phyloP scores from a whole-genome alignment of 805 yeast species.

The Blastobotrys americana region DNA sequence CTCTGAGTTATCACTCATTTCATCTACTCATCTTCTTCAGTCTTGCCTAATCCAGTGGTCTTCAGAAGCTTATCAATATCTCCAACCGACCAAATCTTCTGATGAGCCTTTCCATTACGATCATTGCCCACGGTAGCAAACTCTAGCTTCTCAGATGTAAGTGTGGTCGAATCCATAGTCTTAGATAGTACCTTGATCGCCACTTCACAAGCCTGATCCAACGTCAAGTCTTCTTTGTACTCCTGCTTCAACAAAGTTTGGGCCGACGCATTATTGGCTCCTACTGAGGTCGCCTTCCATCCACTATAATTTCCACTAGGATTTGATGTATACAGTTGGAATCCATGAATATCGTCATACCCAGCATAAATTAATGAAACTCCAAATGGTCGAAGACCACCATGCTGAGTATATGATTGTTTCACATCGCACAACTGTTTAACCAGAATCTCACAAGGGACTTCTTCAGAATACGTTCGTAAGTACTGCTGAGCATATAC shows the following conservation, averaged over 20 bases:
- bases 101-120: slow-evolving; percentile 45
- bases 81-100: slow-evolving; percentile 70
- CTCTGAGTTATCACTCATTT: slow-evolving; percentile 1
- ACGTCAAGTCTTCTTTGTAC: slow-evolving; percentile 68
- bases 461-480: slow-evolving; percentile 81
- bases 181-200: slow-evolving; percentile 88
- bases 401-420: slow-evolving; percentile 98
- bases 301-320: slow-evolving; percentile 98
- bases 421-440: slow-evolving; percentile 85
- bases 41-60: slow-evolving; percentile 60
- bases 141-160: slow-evolving; percentile 85
- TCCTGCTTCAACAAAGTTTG: slow-evolving; percentile 94
- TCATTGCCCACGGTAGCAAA: slow-evolving; percentile 67
- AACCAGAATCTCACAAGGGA: slow-evolving; percentile 88
- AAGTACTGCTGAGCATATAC: slow-evolving; percentile 75
- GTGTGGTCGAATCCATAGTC: slow-evolving; percentile 83
- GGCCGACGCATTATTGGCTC: slow-evolving; percentile 93
- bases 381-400: slow-evolving; percentile 97
- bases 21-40: slow-evolving; percentile 42
- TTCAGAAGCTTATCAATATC: slow-evolving; percentile 71
- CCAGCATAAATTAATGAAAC: slow-evolving; percentile 96
- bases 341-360: slow-evolving; percentile 79
- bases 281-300: slow-evolving; percentile 97
- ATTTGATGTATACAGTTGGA: slow-evolving; percentile 88
- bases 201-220: slow-evolving; percentile 67